Evolutionary conservation across 176 grass and related monocot species (phyloP), one percentile per base, ranked within the genome.

Genomic region (Oryza meyeriana): DNA sequence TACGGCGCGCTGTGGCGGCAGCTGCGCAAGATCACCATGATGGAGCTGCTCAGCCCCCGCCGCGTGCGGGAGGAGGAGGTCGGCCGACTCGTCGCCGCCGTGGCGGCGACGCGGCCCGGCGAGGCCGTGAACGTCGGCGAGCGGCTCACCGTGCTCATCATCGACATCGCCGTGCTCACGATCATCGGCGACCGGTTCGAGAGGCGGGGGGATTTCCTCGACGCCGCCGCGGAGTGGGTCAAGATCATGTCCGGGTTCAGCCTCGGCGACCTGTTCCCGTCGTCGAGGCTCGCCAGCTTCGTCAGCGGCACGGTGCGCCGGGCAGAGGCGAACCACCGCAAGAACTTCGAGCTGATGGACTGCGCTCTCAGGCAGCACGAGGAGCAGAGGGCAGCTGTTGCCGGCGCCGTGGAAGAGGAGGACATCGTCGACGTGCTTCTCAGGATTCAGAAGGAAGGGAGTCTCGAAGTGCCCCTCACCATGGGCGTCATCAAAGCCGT

Each of bases 1-100:
- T 79, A 90, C 33, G 73, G 88, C 7, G 67, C 71, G 8, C 40
- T 78, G 38, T 86, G 88, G 88, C 70, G 87, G 29, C 70, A 89
- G 35, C 34, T 85, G 5, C 69, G 69, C 26, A 85, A 76, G 76
- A 30, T 85, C 20, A 64, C 69, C 61, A 12, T 89, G 45, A 0
- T 70, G 0, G 62, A 89, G 45, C 79, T 85, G 11, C 76, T 89
- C 39, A 85, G 82, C 70, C 87, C 73, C 79, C 77, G 48, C 8
- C 27, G 4, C 13, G 77, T 79, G 52, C 74, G 88, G 9, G 88
- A 87, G 68, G 79, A 90, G 35, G 88, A 90, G 81, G 34, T 25
- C 12, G 9, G 12, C 32, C 76, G 72, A 38, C 84, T 87, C 69
- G 72, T 87, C 4, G 50, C 31, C 10, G 64, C 32, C 29, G 0